A percentile compares a stretch with the other conserved stretches of the same genome.
phyloP scores from a whole-genome alignment of 257 asterid species.

The Fraxinus quadrangulata region DNA sequence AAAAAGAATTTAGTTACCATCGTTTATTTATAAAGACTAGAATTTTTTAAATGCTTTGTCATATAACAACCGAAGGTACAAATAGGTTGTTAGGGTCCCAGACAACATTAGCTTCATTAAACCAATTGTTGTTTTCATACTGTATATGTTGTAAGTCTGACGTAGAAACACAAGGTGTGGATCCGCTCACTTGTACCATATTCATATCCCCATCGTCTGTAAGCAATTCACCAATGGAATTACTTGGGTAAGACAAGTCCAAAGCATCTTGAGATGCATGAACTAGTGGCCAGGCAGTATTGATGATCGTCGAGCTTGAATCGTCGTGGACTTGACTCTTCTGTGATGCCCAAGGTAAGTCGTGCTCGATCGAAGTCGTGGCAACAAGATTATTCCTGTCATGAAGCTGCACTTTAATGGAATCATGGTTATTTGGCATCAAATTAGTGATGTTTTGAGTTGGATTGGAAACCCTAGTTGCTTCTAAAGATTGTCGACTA shows the following conservation, averaged over 20 bases:
- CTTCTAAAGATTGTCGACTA: not conserved
- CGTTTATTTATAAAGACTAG: no score
- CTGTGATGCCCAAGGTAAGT: conserved; percentile 29
- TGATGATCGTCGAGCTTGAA: not conserved
- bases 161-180: conserved; percentile 35
- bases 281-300: conserved; percentile 38
- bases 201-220: conserved; percentile 26
- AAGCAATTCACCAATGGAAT: conserved; percentile 43
- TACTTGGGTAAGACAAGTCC: conserved; percentile 37
- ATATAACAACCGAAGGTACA: not conserved
- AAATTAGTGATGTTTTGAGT: not conserved
- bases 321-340: conserved; percentile 34
- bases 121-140: conserved; percentile 48
- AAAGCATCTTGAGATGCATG: conserved; percentile 12
- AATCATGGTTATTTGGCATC: not conserved
- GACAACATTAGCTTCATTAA: conserved; percentile 33
- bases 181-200: conserved; percentile 34
- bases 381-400: not conserved
- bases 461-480: not conserved
- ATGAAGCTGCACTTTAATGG: not conserved
- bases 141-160: conserved; percentile 45
- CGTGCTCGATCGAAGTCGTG: conserved; percentile 22
- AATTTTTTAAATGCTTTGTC: no score
- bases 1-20: no score
- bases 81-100: conserved; percentile 46